Conservation (phyloP, 495 filamentous ascomycete genomes). For the Podospora anserina region DNA sequence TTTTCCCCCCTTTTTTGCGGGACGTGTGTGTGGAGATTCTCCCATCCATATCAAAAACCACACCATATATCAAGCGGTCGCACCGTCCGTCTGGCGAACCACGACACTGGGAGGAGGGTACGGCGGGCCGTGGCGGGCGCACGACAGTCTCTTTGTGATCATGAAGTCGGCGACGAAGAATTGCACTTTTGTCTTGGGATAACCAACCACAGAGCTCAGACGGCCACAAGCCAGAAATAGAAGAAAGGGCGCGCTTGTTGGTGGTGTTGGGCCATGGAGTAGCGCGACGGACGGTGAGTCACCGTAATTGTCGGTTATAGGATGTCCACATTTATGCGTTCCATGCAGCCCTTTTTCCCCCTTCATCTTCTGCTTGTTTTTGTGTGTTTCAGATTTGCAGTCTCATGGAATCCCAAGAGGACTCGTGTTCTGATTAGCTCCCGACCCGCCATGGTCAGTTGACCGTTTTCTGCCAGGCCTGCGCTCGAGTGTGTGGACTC, state of each 20-base stretch:
- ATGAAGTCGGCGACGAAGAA: not conserved
- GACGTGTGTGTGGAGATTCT: slow-evolving; percentile 4
- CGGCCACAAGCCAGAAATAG: not conserved
- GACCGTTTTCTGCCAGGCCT: slow-evolving; percentile 2
- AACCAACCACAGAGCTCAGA: not conserved
- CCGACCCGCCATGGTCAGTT: not conserved
- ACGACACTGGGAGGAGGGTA: slow-evolving; percentile 9
- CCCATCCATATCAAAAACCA: not conserved
- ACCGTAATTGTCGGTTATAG: not conserved
- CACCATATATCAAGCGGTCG: slow-evolving; percentile 4
- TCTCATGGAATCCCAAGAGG: not conserved
- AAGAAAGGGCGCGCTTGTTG: slow-evolving; percentile 9
- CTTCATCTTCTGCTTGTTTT: not conserved
- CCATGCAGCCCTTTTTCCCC: not conserved
- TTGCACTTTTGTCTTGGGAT: not conserved
- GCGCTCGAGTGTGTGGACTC: not conserved
- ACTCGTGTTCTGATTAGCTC: not conserved
- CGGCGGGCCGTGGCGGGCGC: not conserved
- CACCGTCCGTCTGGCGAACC: slow-evolving; percentile 15
- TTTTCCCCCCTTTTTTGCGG: slow-evolving; percentile 25
- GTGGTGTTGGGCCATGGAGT: not conserved
- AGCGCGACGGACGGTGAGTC: slow-evolving; percentile 9
- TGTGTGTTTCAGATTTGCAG: not conserved
- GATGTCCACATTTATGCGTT: slow-evolving; percentile 4
- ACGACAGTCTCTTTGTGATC: not conserved